These are phyloP conservation scores for Lipomyces japonicus DNA, from an alignment of 805 yeast species.

Conservation along the genomic window DNA sequence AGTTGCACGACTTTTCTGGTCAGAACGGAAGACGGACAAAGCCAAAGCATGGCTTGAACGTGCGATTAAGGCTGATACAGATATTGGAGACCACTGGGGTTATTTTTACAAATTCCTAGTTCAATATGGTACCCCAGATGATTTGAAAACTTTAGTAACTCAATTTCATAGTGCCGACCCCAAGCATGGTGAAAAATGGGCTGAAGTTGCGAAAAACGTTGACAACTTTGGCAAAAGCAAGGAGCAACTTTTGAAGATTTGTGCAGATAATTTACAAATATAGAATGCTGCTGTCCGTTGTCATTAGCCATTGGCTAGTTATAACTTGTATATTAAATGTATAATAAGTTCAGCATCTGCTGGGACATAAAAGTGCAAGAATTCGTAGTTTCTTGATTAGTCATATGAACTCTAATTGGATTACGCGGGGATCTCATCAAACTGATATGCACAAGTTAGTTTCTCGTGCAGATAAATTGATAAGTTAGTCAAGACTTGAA, in stretches of 20 bases:
- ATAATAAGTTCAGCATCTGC: no score
- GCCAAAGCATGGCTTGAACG: slow-evolving; percentile 73
- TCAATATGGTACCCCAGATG: slow-evolving; percentile 38
- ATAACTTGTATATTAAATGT: no score
- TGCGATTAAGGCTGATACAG: slow-evolving; percentile 52
- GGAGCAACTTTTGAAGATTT: slow-evolving; percentile 44
- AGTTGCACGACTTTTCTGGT: slow-evolving; percentile 67
- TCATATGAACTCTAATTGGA: no score
- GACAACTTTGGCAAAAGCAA: slow-evolving; percentile 44
- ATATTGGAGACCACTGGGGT: slow-evolving; percentile 76
- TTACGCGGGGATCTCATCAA: no score
- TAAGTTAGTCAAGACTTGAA: no score
- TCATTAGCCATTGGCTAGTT: no score
- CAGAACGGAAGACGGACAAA: slow-evolving; percentile 57
- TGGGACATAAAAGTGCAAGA: no score
- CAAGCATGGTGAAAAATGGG: slow-evolving; percentile 62
- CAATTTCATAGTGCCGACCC: slow-evolving; percentile 50
- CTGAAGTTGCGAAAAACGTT: slow-evolving; percentile 47
- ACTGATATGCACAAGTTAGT: no score
- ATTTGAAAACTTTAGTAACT: slow-evolving; percentile 39
- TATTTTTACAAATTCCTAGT: slow-evolving; percentile 52
- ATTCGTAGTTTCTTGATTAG: no score
- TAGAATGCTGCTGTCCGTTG: no score
- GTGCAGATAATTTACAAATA: no score
- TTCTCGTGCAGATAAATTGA: no score